Base-by-base conservation (phyloP, 192 early-diverging fungal genomes). In the Podila clonocystis region DNA sequence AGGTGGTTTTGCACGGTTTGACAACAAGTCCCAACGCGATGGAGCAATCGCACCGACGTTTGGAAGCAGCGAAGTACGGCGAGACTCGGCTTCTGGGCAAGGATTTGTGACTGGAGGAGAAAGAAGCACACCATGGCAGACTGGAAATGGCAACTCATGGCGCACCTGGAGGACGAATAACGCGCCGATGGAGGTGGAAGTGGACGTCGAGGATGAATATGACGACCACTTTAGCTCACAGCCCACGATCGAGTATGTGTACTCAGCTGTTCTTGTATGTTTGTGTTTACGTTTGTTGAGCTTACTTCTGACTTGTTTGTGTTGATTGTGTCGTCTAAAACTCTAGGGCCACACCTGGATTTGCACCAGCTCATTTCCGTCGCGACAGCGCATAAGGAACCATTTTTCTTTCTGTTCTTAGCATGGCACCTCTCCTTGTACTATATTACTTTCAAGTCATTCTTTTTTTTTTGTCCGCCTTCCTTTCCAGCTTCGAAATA, bases 1-100 rank as follows among this genome's bases (percentile, higher is more conserved):
- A 4, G 75, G 75, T 4, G 75, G 75, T 11, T 78, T 78, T 57
- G 75, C 75, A 20, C 69, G 61, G 52, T 78, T n/a, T 36, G 62
- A 50, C 12, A 62, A 63, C 8, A 52, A 17, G 49, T n/a, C n/a
- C 5, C 13, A 31, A 4, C 26, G 58, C 15, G 58, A 60, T 30
- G 50, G 29, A 49, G 19, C 59, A n/a, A 34, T 45, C 19, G 41
- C 50, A 3, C 60, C 61, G 1, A 31, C 50, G 31, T 48, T 61
- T 36, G 26, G 28, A 50, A 15, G 45, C 52, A 15, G 45, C 4
- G 22, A 55, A 26, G n/a, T 0, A 0, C 52, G 2, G 52, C 49
- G 11, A 33, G 8, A 5, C 50, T 52, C 5, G 22, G 22, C 11
- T 22, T 38, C 12, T 28, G 0, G 22, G 2, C 26, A 15, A 49